Conservation (phyloP, 768 basidiomycete species). For the Imleria badia region DNA sequence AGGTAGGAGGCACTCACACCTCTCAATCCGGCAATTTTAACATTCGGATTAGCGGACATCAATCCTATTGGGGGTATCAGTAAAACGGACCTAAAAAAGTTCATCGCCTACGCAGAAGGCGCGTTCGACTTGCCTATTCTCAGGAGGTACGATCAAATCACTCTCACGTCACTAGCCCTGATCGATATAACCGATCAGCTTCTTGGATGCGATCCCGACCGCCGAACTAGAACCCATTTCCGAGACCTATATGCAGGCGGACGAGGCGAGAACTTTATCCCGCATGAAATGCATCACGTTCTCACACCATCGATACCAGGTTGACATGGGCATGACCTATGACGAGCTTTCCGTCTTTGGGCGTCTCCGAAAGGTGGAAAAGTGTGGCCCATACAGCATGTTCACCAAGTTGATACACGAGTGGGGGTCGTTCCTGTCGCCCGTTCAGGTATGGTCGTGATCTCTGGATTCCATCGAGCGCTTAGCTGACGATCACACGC, state of each 20-base stretch:
- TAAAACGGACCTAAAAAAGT: conserved; percentile 95
- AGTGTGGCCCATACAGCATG: conserved; percentile 97
- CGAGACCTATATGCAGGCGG: conserved; percentile 90
- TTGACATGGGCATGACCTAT: conserved; percentile 99
- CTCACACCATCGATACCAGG: conserved; percentile 41
- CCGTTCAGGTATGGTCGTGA: conserved; percentile 57
- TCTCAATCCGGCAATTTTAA: not conserved
- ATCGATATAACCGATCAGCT: conserved; percentile 46
- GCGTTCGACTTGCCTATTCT: conserved; percentile 87
- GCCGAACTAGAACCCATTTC: conserved; percentile 97
- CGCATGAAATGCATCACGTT: not conserved
- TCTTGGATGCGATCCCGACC: conserved; percentile 88
- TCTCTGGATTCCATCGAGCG: not conserved
- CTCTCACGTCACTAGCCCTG: not conserved
- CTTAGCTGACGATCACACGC: conserved; percentile 36
- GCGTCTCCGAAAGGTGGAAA: conserved; percentile 90
- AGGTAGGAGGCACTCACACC: conserved; percentile 40
- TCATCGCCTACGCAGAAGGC: conserved; percentile 80
- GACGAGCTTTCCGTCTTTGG: conserved; percentile 95
- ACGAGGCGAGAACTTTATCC: conserved; percentile 60
- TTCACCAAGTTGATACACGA: conserved; percentile 94
- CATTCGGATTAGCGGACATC: conserved; percentile 68
- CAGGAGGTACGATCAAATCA: conserved; percentile 49
- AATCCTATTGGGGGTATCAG: conserved; percentile 99
- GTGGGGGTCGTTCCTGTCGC: conserved; percentile 87